Evolutionary conservation across 805 yeast genomes (phyloP).

Genomic region (Starmerella asiatica): DNA sequence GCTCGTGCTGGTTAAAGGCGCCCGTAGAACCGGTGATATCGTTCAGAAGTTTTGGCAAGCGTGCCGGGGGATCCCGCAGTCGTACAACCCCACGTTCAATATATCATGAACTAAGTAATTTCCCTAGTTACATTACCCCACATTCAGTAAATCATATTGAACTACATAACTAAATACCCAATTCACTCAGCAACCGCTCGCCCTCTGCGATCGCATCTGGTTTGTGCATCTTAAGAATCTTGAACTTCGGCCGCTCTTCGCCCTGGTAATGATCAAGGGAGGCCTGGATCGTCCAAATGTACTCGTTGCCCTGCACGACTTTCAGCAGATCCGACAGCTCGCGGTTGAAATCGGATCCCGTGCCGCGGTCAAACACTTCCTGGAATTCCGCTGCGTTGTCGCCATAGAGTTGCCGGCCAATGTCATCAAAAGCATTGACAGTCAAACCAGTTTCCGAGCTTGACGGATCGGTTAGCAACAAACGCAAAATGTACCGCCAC

Average conservation of each 20-base stretch:
- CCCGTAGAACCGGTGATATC: conserved; percentile 20
- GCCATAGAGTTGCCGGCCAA: conserved; percentile 56
- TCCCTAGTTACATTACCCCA: too few relatives aligned
- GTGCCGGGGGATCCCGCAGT: conserved; percentile 25
- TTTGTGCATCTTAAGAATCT: conserved; percentile 36
- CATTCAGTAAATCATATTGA: too few relatives aligned
- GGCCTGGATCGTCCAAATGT: conserved; percentile 63
- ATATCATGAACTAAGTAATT: too few relatives aligned
- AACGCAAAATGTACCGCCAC: conserved; percentile 67
- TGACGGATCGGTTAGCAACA: conserved; percentile 73
- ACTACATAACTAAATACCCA: conserved; percentile 16
- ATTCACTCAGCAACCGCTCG: conserved; percentile 10
- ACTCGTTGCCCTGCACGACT: conserved; percentile 52
- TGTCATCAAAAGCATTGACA: conserved; percentile 77
- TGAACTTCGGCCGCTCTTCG: conserved; percentile 51
- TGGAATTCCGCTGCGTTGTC: conserved; percentile 48
- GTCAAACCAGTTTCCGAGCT: conserved; percentile 34
- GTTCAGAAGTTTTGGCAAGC: conserved; percentile 26
- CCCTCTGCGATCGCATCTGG: conserved; percentile 8
- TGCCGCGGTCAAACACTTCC: conserved; percentile 21
- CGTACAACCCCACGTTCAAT: conserved; percentile 16
- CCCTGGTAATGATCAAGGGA: conserved; percentile 77
- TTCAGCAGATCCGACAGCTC: conserved; percentile 36
- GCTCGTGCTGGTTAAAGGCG: conserved; percentile 24
- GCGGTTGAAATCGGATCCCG: conserved; percentile 27